A percentile compares a stretch with the other conserved stretches of the same genome.
Evolutionary conservation across 1,284 basidiomycete genomes (phyloP).

Genomic region (Cutaneotrichosporon arboriforme): DNA sequence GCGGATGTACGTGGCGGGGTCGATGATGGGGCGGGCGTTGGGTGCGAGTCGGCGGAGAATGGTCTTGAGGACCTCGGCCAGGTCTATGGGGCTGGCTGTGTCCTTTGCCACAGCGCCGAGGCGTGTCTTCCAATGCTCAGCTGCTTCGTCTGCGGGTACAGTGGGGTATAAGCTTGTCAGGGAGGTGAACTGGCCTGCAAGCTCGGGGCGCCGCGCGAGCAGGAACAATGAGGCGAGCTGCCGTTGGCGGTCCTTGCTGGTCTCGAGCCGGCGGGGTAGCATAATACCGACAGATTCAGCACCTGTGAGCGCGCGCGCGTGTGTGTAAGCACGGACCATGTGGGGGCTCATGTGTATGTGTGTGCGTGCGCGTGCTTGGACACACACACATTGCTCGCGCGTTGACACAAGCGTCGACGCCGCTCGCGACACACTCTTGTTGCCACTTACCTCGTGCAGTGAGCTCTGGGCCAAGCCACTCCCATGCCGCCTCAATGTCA

Average conservation of each 20-base stretch:
- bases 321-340: conserved; percentile 6
- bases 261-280: conserved; percentile 21
- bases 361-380: not conserved
- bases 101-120: conserved; percentile 16
- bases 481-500: conserved; percentile 30
- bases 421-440: too few species aligned
- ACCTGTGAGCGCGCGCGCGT: conserved; percentile 14
- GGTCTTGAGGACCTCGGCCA: conserved; percentile 32
- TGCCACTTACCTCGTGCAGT: conserved; percentile 22
- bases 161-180: conserved; percentile 17
- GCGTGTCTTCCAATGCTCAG: conserved; percentile 17
- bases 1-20: conserved; percentile 21
- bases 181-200: conserved; percentile 24
- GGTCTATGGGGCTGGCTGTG: conserved; percentile 21
- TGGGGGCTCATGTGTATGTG: not conserved
- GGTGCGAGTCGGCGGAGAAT: conserved; percentile 24
- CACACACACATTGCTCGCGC: too few species aligned
- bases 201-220: conserved; percentile 22
- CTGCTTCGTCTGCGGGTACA: not conserved
- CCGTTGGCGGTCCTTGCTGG: conserved; percentile 22
- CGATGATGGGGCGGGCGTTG: conserved; percentile 7
- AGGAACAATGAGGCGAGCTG: conserved; percentile 28
- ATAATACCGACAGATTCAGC: conserved; percentile 29
- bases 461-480: conserved; percentile 31
- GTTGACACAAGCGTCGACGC: too few species aligned